Evolutionary conservation across 805 yeast genomes (phyloP).

Genomic region (Sugiyamaella marilandica): DNA sequence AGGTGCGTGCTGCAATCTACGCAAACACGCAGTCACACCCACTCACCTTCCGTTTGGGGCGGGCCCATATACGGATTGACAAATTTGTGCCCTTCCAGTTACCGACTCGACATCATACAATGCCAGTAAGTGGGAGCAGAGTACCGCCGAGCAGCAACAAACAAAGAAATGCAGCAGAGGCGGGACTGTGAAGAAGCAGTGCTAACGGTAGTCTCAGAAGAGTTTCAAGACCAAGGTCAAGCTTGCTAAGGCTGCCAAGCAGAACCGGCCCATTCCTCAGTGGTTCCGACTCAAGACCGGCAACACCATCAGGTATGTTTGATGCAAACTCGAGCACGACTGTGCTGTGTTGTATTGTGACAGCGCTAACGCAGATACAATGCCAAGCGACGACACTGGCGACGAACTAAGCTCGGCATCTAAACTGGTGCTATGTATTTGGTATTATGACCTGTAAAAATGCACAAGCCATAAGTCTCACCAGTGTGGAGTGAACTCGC

Average conservation of each 20-base stretch:
- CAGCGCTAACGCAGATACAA: slow-evolving; percentile 56
- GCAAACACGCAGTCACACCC: background rate
- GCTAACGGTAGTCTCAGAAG: slow-evolving; percentile 51
- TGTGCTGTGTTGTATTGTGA: background rate
- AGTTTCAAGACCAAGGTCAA: slow-evolving; percentile 96
- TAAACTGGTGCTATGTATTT: slow-evolving; percentile 40
- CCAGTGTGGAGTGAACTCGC: no score
- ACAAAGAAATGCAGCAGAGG: background rate
- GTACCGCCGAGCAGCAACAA: background rate
- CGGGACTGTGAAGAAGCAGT: background rate
- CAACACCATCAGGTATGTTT: slow-evolving; percentile 70
- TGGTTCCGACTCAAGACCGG: slow-evolving; percentile 98
- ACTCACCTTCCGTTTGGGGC: background rate
- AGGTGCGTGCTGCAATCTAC: background rate
- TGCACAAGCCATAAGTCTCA: background rate
- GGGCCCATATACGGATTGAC: background rate
- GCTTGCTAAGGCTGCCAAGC: slow-evolving; percentile 98
- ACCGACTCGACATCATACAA: background rate
- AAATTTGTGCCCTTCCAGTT: background rate
- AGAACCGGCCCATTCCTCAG: slow-evolving; percentile 99
- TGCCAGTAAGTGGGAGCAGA: slow-evolving; percentile 2
- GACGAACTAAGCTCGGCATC: slow-evolving; percentile 98
- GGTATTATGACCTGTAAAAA: slow-evolving; percentile 5
- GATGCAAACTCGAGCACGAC: background rate
- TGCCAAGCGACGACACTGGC: slow-evolving; percentile 99